phyloP scores from a whole-genome alignment of 345 rosid genomes.

The Salix dunnii region DNA sequence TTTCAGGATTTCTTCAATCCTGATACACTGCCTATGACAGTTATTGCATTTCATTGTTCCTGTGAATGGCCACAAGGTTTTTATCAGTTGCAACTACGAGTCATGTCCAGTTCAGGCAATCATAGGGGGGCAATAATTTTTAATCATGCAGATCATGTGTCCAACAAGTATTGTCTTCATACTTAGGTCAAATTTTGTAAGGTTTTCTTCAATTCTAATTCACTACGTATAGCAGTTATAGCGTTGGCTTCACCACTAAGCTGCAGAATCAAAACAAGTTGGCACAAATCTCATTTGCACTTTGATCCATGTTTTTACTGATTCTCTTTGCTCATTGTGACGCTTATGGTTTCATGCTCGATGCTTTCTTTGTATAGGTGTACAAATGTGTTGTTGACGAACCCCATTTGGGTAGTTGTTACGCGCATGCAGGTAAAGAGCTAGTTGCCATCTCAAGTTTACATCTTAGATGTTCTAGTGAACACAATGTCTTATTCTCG shows the following conservation, averaged over 20 bases:
- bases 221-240: neutral
- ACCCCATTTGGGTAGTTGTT: slow-evolving; percentile 96
- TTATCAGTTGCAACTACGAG: neutral
- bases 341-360: slow-evolving; percentile 16
- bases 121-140: neutral
- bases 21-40: neutral
- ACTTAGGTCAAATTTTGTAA: neutral
- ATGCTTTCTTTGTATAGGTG: slow-evolving; percentile 48
- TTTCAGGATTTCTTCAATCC: neutral
- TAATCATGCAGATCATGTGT: neutral
- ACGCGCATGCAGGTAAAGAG: slow-evolving; percentile 94
- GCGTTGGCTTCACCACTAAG: neutral
- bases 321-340: neutral
- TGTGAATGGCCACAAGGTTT: neutral
- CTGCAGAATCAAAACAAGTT: neutral
- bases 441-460: slow-evolving; percentile 9
- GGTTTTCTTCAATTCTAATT: neutral
- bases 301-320: neutral
- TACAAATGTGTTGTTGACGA: slow-evolving; percentile 86
- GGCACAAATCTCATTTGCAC: neutral
- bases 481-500: neutral
- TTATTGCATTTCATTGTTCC: neutral
- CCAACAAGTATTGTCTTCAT: neutral
- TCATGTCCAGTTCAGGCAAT: neutral
- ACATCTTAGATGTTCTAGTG: neutral